Evolutionary conservation across 345 rosid genomes (phyloP), one percentile per base, ranked within the genome.

Genomic region (Clarkia xantiana): DNA sequence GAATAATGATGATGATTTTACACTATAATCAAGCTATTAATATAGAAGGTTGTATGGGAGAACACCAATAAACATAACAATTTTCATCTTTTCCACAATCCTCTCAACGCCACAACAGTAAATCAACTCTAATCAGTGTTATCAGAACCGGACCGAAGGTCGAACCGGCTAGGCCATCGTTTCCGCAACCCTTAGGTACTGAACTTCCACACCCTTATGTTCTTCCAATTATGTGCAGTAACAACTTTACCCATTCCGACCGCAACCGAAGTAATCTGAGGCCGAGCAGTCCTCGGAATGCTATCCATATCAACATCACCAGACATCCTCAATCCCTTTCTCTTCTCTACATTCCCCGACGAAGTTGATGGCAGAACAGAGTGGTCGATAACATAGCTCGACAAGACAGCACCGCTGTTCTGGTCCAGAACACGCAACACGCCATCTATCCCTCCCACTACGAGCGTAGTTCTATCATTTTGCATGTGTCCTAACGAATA

Each of bases 401-500:
- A 62, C 15, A 81, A 43, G 38, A 79, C 70, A 48, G 69, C 74
- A 0, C 97, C 94, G 0, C 73, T 72, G 59, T 55, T 70, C 72
- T 86, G 95, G 64, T 81, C 75, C 49, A 82, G 49, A 53, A 86
- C 61, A 22, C 88, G 91, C 46, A 90, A 57, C 45, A 81, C 75
- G 14, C 95, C 94, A 38, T 90, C 97, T 52, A 90, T 83, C 60
- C 97, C 97, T 34, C 97, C 97, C 47, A 68, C 82, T 6, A 67
- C 74, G 36, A 90, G 51, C 2, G 68, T 67, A 0, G 91, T 77
- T 8, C 57, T 57, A 55, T 90, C 94, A 2, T 62, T 63, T 14
- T 48, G 66, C 50, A 77, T 54, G 62, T 83, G 89, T 39, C 76
- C 79, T 59, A 81, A 22, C 0, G 97, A 77, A 67, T 90, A 86